A percentile compares a stretch with the other conserved stretches of the same genome.
These are phyloP conservation scores for Trichosporon inkin DNA, from an alignment of 1,284 basidiomycete species.

Conservation along the genomic window DNA sequence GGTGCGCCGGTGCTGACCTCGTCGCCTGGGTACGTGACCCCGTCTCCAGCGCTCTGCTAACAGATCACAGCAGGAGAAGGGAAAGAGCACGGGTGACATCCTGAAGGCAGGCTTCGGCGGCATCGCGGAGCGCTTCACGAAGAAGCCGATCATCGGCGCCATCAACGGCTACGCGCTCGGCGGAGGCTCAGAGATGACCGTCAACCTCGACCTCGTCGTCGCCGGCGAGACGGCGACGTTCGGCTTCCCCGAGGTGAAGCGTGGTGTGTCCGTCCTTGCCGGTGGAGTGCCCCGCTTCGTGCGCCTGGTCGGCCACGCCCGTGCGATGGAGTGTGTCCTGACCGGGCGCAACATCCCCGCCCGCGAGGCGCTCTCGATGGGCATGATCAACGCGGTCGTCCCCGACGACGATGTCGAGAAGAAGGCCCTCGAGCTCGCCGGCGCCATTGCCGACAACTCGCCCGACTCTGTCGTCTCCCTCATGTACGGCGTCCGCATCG, in stretches of 20 bases:
- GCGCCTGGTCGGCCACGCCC: constrained; percentile 16
- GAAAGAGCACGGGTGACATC: constrained; percentile 5
- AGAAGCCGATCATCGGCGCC: constrained; percentile 24
- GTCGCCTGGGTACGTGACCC: constrained; percentile 17
- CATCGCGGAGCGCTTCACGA: constrained; percentile 19
- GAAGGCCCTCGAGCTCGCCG: constrained; percentile 16
- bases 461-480: constrained; percentile 20
- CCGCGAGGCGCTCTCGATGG: constrained; percentile 15
- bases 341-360: constrained; percentile 20
- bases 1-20: constrained; percentile 23
- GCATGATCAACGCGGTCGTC: constrained; percentile 23
- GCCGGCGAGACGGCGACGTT: constrained; percentile 17
- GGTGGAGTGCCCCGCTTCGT: constrained; percentile 22
- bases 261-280: constrained; percentile 17
- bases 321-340: constrained; percentile 19
- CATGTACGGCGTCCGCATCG: constrained; percentile 21
- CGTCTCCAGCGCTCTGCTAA: background rate
- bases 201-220: constrained; percentile 21
- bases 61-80: constrained; percentile 13
- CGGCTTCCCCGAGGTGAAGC: constrained; percentile 24
- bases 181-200: constrained; percentile 19
- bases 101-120: constrained; percentile 18
- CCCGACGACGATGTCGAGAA: constrained; percentile 21
- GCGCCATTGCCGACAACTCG: constrained; percentile 16
- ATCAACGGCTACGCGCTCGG: constrained; percentile 21